Evolutionary conservation across 2,329 filamentous ascomycete species (phyloP).

Genomic region (Colletotrichum trifolii): DNA sequence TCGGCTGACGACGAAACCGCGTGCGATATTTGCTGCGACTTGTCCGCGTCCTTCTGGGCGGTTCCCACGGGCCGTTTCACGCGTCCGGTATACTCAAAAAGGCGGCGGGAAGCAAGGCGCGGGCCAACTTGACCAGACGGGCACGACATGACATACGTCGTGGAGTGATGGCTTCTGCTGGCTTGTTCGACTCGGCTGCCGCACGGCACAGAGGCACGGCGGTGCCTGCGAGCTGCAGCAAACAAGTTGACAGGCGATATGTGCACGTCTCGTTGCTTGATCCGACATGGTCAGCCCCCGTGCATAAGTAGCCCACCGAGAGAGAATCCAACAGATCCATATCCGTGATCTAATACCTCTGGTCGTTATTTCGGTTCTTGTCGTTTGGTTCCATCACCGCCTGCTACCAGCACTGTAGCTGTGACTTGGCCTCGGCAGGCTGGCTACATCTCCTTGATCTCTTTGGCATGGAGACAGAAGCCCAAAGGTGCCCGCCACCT

Average conservation of each 20-base stretch:
- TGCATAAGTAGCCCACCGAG: too few relatives aligned
- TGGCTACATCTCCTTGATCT: neutral
- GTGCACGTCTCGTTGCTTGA: neutral
- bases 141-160: too few relatives aligned
- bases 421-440: neutral
- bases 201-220: conserved; percentile 9
- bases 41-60: conserved; percentile 8
- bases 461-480: too few relatives aligned
- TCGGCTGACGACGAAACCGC: conserved; percentile 13
- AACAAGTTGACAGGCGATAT: neutral
- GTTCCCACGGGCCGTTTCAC: conserved; percentile 16
- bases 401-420: too few relatives aligned
- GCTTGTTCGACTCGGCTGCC: neutral
- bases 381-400: too few relatives aligned
- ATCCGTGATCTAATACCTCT: too few relatives aligned
- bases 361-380: too few relatives aligned
- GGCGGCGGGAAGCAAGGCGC: neutral
- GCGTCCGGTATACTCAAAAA: conserved; percentile 16
- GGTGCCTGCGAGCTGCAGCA: conserved; percentile 5
- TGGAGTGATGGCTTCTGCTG: too few relatives aligned
- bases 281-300: too few relatives aligned
- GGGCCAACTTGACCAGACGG: too few relatives aligned
- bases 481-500: conserved; percentile 4
- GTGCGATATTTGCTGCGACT: conserved; percentile 20
- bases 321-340: too few relatives aligned